Conservation (phyloP, 139 green algal species). For the Chlamydomonas sp. region DNA sequence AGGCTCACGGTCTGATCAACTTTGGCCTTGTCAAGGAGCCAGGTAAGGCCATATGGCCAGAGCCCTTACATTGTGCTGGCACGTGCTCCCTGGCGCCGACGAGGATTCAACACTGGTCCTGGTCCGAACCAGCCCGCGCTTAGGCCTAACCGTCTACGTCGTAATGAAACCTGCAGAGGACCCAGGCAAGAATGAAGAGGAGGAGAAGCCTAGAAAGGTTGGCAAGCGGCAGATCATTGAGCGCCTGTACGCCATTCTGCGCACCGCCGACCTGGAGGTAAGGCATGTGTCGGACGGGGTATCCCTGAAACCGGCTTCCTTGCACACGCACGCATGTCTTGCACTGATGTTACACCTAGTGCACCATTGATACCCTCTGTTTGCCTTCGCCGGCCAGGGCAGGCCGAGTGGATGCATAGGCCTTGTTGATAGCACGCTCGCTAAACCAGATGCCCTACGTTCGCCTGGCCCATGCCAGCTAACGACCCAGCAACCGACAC, state of each 20-base stretch:
- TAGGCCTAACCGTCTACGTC: no score
- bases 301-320: not conserved
- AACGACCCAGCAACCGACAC: no score
- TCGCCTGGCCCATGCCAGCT: no score
- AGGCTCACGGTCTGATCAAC: conserved; percentile 79
- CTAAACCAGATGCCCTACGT: no score
- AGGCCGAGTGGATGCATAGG: no score
- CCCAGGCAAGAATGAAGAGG: not conserved
- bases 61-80: not conserved
- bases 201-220: not conserved
- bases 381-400: no score
- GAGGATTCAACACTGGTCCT: no score
- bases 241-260: conserved; percentile 57
- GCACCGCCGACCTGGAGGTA: conserved; percentile 51
- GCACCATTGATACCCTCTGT: no score
- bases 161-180: not conserved
- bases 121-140: not conserved
- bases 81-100: no score
- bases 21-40: conserved; percentile 47
- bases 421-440: no score
- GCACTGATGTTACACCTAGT: no score
- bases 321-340: not conserved
- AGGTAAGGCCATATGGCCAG: not conserved
- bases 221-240: conserved; percentile 35
- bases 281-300: not conserved